phyloP scores from a whole-genome alignment of 805 yeast genomes.

The Barnettozyma wickerhamii region DNA sequence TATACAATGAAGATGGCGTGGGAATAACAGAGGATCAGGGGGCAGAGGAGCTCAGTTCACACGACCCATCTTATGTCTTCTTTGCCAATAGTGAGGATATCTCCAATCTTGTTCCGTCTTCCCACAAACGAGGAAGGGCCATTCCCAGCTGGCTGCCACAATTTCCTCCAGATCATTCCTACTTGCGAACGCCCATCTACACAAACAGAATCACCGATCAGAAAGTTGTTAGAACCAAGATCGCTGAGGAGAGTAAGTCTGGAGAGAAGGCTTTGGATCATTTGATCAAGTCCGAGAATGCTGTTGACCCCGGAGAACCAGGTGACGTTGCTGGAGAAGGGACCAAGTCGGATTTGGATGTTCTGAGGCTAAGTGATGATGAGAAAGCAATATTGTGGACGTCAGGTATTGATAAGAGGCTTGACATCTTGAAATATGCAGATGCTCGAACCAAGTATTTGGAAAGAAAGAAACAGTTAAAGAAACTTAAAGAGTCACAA shows the following conservation, averaged over 20 bases:
- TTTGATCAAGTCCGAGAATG: constrained; percentile 37
- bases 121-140: constrained; percentile 29
- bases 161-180: constrained; percentile 93
- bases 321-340: constrained; percentile 11
- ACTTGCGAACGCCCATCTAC: constrained; percentile 69
- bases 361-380: constrained; percentile 5
- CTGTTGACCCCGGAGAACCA: too few species aligned
- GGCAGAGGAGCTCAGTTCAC: constrained; percentile 29
- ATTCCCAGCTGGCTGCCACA: constrained; percentile 80
- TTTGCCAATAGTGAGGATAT: constrained; percentile 47
- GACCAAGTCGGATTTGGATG: too few species aligned
- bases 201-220: constrained; percentile 64
- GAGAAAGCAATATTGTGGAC: constrained; percentile 8
- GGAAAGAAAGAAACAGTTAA: constrained; percentile 26
- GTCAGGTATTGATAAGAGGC: constrained; percentile 24
- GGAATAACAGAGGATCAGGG: constrained; percentile 8
- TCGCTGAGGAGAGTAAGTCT: constrained; percentile 75
- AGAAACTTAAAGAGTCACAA: constrained; percentile 9
- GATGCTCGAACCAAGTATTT: constrained; percentile 38
- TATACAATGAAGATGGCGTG: constrained; percentile 10
- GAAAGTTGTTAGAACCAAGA: constrained; percentile 58
- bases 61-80: constrained; percentile 49
- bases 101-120: constrained; percentile 52
- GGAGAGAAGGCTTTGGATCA: constrained; percentile 76
- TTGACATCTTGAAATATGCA: constrained; percentile 59